phyloP scores from a whole-genome alignment of 345 rosid genomes.

The Corymbia maculata region DNA sequence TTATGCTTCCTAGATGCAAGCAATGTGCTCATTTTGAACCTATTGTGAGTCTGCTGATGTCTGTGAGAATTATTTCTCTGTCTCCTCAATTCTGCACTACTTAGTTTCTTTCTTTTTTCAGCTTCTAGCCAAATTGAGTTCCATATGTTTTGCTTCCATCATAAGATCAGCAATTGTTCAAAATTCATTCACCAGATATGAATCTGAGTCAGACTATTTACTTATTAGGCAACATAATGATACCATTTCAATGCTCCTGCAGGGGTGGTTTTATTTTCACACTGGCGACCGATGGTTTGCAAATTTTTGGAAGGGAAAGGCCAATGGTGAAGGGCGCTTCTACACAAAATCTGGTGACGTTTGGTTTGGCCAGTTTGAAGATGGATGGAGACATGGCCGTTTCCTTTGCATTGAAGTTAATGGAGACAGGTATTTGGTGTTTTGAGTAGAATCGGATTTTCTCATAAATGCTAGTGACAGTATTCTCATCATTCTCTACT shows the following conservation, averaged over 20 bases:
- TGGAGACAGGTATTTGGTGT: conserved; percentile 62
- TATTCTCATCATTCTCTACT: background rate
- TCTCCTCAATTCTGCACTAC: background rate
- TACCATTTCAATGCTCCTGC: background rate
- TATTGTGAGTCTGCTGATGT: background rate
- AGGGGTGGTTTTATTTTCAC: conserved; percentile 98
- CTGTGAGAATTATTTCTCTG: background rate
- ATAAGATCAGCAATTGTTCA: background rate
- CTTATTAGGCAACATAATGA: background rate
- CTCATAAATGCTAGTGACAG: background rate
- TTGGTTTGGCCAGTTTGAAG: conserved; percentile 77
- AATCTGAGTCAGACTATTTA: background rate
- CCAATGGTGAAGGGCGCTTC: conserved; percentile 89
- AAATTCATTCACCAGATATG: background rate
- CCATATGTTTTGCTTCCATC: background rate
- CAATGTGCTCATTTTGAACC: background rate
- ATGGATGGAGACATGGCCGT: conserved; percentile 85
- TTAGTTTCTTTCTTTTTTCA: background rate
- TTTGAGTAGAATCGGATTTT: background rate
- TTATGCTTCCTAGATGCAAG: background rate
- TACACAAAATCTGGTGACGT: conserved; percentile 78
- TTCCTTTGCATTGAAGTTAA: conserved; percentile 65
- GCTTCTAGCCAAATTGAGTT: background rate
- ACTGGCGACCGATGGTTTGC: conserved; percentile 91
- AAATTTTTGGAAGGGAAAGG: conserved; percentile 98